These are phyloP conservation scores for Trichomonascaceae sp. DNA, from an alignment of 1,139 yeast species.

Conservation along the genomic window DNA sequence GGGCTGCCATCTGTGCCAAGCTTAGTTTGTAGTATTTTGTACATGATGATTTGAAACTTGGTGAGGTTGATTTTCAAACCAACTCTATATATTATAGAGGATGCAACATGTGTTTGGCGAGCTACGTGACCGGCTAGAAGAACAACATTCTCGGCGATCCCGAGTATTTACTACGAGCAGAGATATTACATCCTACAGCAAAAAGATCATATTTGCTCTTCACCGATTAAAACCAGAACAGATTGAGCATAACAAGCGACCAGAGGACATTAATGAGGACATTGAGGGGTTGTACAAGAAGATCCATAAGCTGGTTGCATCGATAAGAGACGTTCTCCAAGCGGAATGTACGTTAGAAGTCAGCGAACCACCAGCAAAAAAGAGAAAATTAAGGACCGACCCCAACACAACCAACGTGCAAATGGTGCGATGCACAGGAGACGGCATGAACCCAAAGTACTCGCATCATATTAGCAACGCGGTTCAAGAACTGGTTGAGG, in stretches of 20 bases:
- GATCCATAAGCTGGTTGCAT: constrained; percentile 1
- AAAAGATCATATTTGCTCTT: constrained; percentile 30
- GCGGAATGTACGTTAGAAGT: constrained; percentile 1
- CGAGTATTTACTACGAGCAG: constrained; percentile 27
- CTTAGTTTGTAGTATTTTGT: too few species aligned
- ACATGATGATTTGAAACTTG: too few species aligned
- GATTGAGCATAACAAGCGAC: constrained; percentile 1
- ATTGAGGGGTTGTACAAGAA: background rate
- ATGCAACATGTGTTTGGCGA: background rate
- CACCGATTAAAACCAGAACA: constrained; percentile 18
- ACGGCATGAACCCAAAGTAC: constrained; percentile 11
- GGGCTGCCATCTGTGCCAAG: constrained; percentile 17
- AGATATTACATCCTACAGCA: constrained; percentile 30
- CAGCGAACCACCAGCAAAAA: constrained; percentile 3
- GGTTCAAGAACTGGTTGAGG: constrained; percentile 30
- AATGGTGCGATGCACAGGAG: constrained; percentile 10
- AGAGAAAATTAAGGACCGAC: constrained; percentile 5
- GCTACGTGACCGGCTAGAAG: constrained; percentile 10
- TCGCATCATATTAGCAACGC: constrained; percentile 14
- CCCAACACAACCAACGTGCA: constrained; percentile 6
- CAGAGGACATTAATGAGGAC: background rate
- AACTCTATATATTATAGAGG: too few species aligned
- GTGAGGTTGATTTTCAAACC: too few species aligned
- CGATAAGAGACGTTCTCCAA: constrained; percentile 1
- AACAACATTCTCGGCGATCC: constrained; percentile 28